Evolutionary conservation across 768 basidiomycete species (phyloP).

Genomic region (Russula compacta): DNA sequence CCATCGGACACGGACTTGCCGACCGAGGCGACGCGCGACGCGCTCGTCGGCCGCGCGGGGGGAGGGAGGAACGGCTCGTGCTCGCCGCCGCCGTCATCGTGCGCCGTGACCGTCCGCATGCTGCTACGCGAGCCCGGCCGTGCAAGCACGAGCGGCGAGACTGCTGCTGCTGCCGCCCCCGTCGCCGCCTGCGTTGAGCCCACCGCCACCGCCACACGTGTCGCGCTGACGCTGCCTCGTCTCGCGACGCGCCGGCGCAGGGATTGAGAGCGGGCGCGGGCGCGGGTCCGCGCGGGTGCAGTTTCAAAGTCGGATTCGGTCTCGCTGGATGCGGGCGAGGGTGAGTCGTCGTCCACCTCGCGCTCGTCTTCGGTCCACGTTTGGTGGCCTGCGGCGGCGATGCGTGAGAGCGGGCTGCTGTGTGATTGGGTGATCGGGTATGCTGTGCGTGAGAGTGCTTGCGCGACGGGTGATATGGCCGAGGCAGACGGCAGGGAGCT

Average conservation of each 20-base stretch:
- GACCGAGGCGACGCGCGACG: neutral
- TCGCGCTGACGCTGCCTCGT: slow-evolving; percentile 5
- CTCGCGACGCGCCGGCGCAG: slow-evolving; percentile 16
- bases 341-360: slow-evolving; percentile 44
- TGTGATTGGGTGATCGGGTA: slow-evolving; percentile 39
- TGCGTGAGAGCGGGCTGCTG: slow-evolving; percentile 59
- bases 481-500: slow-evolving; percentile 9
- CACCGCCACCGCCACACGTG: neutral
- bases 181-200: neutral
- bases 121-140: slow-evolving; percentile 57
- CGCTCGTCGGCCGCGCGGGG: neutral
- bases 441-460: slow-evolving; percentile 21
- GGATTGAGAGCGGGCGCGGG: slow-evolving; percentile 26
- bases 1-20: slow-evolving; percentile 15
- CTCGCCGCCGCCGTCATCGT: slow-evolving; percentile 11
- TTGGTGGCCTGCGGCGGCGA: slow-evolving; percentile 37
- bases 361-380: slow-evolving; percentile 47
- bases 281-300: slow-evolving; percentile 12
- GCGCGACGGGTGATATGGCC: slow-evolving; percentile 30
- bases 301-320: slow-evolving; percentile 38
- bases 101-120: slow-evolving; percentile 58
- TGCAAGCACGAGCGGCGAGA: slow-evolving; percentile 22
- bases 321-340: slow-evolving; percentile 53
- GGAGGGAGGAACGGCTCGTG: slow-evolving; percentile 13
- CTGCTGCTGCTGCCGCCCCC: slow-evolving; percentile 16